These are phyloP conservation scores for Protomyces inundatus DNA, from an alignment of 1,139 yeast genomes.

Conservation along the genomic window DNA sequence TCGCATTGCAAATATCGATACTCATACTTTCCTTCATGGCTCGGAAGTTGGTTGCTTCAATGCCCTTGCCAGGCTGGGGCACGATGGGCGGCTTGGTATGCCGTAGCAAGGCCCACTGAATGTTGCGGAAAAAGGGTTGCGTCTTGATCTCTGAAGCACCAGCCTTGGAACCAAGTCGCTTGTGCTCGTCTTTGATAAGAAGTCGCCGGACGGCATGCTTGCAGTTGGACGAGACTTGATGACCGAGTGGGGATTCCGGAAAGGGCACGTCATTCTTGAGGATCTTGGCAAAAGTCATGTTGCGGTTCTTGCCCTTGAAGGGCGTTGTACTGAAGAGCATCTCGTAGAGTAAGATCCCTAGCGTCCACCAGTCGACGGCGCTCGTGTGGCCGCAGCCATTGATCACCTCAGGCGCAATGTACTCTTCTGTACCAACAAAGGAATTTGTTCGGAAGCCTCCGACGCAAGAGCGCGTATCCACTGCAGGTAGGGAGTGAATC, in stretches of 20 bases:
- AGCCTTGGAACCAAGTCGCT: conserved; percentile 79
- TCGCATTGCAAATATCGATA: conserved; percentile 37
- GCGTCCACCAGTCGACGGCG: conserved; percentile 99
- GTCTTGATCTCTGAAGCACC: conserved; percentile 93
- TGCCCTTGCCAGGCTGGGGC: conserved; percentile 66
- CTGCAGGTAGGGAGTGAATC: conserved; percentile 40
- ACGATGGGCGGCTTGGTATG: conserved; percentile 93
- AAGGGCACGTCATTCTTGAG: conserved; percentile 78
- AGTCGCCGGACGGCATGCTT: conserved; percentile 73
- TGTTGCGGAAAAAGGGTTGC: conserved; percentile 82
- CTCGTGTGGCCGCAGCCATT: conserved; percentile 95
- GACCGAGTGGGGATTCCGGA: conserved; percentile 44
- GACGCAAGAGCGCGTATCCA: conserved; percentile 90
- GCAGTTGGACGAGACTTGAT: conserved; percentile 65
- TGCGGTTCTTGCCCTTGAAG: conserved; percentile 83
- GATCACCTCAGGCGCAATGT: conserved; percentile 96
- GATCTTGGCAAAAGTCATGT: conserved; percentile 81
- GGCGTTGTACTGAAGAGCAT: conserved; percentile 96
- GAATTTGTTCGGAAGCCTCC: conserved; percentile 95
- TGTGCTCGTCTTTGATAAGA: conserved; percentile 78
- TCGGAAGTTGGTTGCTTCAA: conserved; percentile 40
- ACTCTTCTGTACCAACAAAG: conserved; percentile 96
- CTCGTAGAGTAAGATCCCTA: conserved; percentile 85
- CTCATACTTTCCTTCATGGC: conserved; percentile 38
- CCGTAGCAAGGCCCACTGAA: conserved; percentile 91